Base-by-base conservation (phyloP, 306 rosid genomes). In the Boehmeria nivea region DNA sequence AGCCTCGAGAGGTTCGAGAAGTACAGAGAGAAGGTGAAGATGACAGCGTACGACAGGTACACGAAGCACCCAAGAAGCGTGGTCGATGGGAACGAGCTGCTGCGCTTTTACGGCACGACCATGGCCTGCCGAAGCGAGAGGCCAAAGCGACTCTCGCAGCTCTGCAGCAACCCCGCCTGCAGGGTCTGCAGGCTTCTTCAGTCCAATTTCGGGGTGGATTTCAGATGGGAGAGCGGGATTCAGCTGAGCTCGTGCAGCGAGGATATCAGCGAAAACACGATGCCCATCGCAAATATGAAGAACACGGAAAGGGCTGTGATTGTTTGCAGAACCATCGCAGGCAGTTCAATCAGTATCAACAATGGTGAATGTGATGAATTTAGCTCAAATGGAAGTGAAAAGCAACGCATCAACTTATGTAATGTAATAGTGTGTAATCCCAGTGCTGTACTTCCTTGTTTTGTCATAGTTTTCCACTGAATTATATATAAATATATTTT, bases 301-400 rank as follows among this genome's bases (percentile, higher is more conserved):
- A 81, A 50, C 43, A 67, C 72, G 68, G 77, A 54, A 64, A 83
- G 73, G 50, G 88, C 83, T 4, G 80, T 68, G 22, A 83, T 81
- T 23, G 71, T 87, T 74, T 87, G 93, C 71, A 72, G 88, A 72
- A 63, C 76, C 63, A 83, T 87, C 70, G 93, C 88, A 18, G 86
- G 95, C 64, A 66, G 62, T 49, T 42, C 67, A 42, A 53, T 33
- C 15, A 56, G 62, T 31, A 64, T 51, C 53, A 43, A 50, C 52
- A 66, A 58, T 65, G 65, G 60, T 52, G 71, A 67, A 50, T 33
- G 40, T 60, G 70, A 64, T 52, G 64, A 59, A 38, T 57, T 31
- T 61, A 49, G 68, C 40, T 42, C 58, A 43, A 62, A 8, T 37
- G 64, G 69, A 22, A 43, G 54, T 42, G 72, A 49, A 34, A 69